Conservation (phyloP, 2,329 filamentous ascomycete species). For the Alternaria atra region DNA sequence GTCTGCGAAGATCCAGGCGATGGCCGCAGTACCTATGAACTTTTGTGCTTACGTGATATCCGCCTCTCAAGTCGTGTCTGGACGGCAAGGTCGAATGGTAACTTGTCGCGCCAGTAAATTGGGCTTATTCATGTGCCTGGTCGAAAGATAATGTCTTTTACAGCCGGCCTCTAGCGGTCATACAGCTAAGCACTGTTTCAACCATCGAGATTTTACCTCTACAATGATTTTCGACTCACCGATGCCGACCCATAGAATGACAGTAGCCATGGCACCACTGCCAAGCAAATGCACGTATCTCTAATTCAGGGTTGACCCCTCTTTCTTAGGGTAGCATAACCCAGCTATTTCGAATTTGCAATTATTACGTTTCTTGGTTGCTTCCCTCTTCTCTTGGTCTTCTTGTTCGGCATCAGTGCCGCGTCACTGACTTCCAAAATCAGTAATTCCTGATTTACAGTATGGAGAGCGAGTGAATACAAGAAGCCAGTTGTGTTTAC, state of each 20-base stretch:
- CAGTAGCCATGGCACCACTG: background rate
- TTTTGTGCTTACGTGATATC: background rate
- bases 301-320: background rate
- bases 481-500: background rate
- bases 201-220: background rate
- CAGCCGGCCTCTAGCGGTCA: background rate
- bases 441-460: background rate
- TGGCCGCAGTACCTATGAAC: conserved; percentile 13
- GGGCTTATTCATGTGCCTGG: conserved; percentile 4
- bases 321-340: background rate
- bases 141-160: background rate
- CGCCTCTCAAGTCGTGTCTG: conserved; percentile 4
- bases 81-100: conserved; percentile 18
- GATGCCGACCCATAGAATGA: background rate
- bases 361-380: background rate
- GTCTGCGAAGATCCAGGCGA: conserved; percentile 2
- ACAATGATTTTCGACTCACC: background rate
- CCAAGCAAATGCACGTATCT: background rate
- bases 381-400: background rate
- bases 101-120: conserved; percentile 13
- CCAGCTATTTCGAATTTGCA: background rate
- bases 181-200: background rate
- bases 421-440: background rate
- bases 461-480: background rate
- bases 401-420: background rate